phyloP scores from a whole-genome alignment of 2,329 filamentous ascomycete genomes.

The Elsinoe fawcettii region DNA sequence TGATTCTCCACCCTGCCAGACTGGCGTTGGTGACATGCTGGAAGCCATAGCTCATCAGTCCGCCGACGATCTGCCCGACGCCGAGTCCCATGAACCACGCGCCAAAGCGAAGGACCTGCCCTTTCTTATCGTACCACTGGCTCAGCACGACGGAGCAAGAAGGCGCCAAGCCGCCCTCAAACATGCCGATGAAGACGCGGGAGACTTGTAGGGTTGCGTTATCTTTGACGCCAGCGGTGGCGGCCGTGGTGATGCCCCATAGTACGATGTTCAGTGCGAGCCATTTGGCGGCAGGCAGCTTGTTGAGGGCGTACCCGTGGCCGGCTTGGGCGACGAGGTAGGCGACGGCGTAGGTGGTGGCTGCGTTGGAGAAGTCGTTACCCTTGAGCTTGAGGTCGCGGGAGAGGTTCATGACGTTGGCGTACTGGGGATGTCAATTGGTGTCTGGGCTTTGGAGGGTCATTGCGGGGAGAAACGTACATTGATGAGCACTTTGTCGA shows the following conservation, averaged over 20 bases:
- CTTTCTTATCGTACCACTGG: slow-evolving; percentile 34
- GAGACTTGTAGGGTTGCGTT: slow-evolving; percentile 41
- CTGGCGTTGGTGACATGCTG: slow-evolving; percentile 33
- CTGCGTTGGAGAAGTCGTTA: slow-evolving; percentile 38
- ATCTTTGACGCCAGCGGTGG: slow-evolving; percentile 39
- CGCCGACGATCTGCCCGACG: slow-evolving; percentile 49
- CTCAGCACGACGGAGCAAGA: slow-evolving; percentile 45
- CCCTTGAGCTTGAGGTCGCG: slow-evolving; percentile 48
- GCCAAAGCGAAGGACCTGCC: slow-evolving; percentile 56
- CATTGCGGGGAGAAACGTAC: slow-evolving; percentile 34
- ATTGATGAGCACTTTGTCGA: slow-evolving; percentile 28
- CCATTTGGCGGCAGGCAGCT: slow-evolving; percentile 44
- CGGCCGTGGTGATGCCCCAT: slow-evolving; percentile 40
- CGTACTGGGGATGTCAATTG: slow-evolving; percentile 58
- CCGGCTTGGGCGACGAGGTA: slow-evolving; percentile 48
- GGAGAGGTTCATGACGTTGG: slow-evolving; percentile 56
- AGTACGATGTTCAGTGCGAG: slow-evolving; percentile 33
- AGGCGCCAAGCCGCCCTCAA: slow-evolving; percentile 45
- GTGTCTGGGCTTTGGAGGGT: slow-evolving; percentile 40
- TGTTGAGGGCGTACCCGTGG: slow-evolving; percentile 55
- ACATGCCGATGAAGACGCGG: slow-evolving; percentile 43
- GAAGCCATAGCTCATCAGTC: slow-evolving; percentile 49
- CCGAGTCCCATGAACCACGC: slow-evolving; percentile 59
- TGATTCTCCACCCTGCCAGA: slow-evolving; percentile 15
- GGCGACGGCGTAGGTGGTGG: slow-evolving; percentile 30